phyloP scores from a whole-genome alignment of 352 stramenopile species.

The Chrysophaeum taylorii region DNA sequence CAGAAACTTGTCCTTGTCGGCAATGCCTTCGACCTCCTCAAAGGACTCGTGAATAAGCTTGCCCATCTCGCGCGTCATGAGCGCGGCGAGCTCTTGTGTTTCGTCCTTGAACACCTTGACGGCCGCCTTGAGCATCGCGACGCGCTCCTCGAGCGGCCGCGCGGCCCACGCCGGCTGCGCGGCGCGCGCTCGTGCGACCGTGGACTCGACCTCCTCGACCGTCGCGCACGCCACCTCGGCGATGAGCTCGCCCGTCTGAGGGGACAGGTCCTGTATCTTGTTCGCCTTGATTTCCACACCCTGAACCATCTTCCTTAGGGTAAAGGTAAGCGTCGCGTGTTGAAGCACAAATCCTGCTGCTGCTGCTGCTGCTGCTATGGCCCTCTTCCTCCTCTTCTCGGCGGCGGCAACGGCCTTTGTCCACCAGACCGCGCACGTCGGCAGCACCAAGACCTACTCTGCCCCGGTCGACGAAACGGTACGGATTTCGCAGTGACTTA shows the following conservation, averaged over 20 bases:
- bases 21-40: conserved; percentile 30
- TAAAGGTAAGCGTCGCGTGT: no score
- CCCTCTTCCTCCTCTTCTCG: not conserved
- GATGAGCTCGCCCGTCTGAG: conserved; percentile 34
- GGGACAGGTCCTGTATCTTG: conserved; percentile 31
- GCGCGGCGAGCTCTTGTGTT: conserved; percentile 20
- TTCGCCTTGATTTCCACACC: conserved; percentile 29
- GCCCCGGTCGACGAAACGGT: conserved; percentile 10
- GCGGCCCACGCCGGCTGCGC: conserved; percentile 25
- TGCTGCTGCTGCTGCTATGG: no score
- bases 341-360: no score
- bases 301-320: no score
- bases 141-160: conserved; percentile 22
- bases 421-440: not conserved
- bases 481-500: not conserved
- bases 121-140: conserved; percentile 26
- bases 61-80: conserved; percentile 25
- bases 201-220: conserved; percentile 26
- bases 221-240: conserved; percentile 26
- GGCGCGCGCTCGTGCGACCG: conserved; percentile 21
- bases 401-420: not conserved
- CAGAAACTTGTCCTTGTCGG: conserved; percentile 27
- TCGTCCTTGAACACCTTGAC: conserved; percentile 16
- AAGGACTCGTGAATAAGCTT: conserved; percentile 25
- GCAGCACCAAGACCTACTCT: not conserved